Evolutionary conservation across 371 early-diverging fungal genomes (phyloP), one percentile per base, ranked within the genome.

Genomic region (Apophysomyces variabilis): DNA sequence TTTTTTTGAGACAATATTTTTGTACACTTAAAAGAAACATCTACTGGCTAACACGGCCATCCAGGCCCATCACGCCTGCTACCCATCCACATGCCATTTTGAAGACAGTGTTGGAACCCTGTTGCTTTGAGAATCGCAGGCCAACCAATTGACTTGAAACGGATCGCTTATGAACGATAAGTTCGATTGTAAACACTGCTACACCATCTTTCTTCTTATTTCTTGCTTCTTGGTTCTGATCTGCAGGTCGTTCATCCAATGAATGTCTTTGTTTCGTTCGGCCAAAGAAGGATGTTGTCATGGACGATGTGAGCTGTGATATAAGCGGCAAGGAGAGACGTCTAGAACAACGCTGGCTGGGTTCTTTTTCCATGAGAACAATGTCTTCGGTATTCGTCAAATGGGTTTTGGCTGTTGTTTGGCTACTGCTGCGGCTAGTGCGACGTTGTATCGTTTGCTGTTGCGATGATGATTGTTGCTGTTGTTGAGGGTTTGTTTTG

Each of bases 41-140:
- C 21, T 50, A 26, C 21, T 50, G 54, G 54, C 54, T 21, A 50
- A 9, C 21, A 21, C 54, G n/a, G 54, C 54, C 54, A 50, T 50
- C 43, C n/a, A 70, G 56, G 11, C 66, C 72, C 71, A 80, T 67
- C 0, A 80, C 80, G 36, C 76, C 74, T 35, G 76, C 72, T 9
- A 77, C 66, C 80, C 80, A 80, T 6, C 80, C 80, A 45, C 76
- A 62, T 3, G 78, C 80, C 76, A 80, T 77, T 62, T 80, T 80
- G 58, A 80, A 80, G 12, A 80, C 78, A 21, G 74, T 76, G 12
- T 26, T 69, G 6, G 80, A 80, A 0, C 80, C 80, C 60, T 76
- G 74, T 37, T 59, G 71, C 56, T 71, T 74, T 9, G 80, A 80
- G 38, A 80, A 80, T n/a, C 80, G 45, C 13, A 80, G n/a, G 21